Conservation (phyloP, 2,329 filamentous ascomycete species). For the Aspergillus tubingensis region DNA sequence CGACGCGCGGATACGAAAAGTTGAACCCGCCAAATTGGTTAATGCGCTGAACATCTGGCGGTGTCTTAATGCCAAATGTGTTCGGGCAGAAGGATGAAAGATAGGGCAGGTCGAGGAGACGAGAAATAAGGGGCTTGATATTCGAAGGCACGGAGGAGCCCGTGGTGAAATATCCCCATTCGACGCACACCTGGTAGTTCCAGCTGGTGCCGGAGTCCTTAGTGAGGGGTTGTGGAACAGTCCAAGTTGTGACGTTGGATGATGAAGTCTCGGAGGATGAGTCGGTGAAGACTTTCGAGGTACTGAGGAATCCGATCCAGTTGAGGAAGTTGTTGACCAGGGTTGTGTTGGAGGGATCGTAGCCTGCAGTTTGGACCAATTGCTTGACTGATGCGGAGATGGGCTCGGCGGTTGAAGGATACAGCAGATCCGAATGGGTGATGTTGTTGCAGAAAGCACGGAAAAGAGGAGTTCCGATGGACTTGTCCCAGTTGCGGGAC, state of each 20-base stretch:
- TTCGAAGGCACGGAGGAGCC: slow-evolving; percentile 67
- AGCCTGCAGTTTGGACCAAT: slow-evolving; percentile 15
- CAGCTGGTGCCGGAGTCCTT: slow-evolving; percentile 51
- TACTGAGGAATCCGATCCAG: slow-evolving; percentile 57
- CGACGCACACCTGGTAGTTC: slow-evolving; percentile 60
- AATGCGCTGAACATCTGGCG: slow-evolving; percentile 65
- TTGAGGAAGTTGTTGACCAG: slow-evolving; percentile 59
- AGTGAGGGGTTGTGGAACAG: slow-evolving; percentile 6
- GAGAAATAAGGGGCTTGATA: slow-evolving; percentile 70
- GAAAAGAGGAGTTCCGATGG: slow-evolving; percentile 52
- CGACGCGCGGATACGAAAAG: slow-evolving; percentile 73
- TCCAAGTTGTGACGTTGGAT: neutral
- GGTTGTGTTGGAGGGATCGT: slow-evolving; percentile 36
- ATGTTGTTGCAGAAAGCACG: slow-evolving; percentile 59
- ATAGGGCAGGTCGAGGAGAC: slow-evolving; percentile 67
- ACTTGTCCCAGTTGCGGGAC: slow-evolving; percentile 62
- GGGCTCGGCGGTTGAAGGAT: slow-evolving; percentile 30
- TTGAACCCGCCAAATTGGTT: slow-evolving; percentile 76
- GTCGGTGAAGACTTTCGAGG: slow-evolving; percentile 45
- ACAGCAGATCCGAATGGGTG: slow-evolving; percentile 48
- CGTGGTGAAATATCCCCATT: slow-evolving; percentile 78
- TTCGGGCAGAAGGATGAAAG: slow-evolving; percentile 62
- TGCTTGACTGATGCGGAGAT: slow-evolving; percentile 34
- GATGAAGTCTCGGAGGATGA: neutral
- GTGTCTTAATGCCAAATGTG: slow-evolving; percentile 68